Evolutionary conservation across 2,329 filamentous ascomycete species (phyloP).

Genomic region (Penicillium sp.): DNA sequence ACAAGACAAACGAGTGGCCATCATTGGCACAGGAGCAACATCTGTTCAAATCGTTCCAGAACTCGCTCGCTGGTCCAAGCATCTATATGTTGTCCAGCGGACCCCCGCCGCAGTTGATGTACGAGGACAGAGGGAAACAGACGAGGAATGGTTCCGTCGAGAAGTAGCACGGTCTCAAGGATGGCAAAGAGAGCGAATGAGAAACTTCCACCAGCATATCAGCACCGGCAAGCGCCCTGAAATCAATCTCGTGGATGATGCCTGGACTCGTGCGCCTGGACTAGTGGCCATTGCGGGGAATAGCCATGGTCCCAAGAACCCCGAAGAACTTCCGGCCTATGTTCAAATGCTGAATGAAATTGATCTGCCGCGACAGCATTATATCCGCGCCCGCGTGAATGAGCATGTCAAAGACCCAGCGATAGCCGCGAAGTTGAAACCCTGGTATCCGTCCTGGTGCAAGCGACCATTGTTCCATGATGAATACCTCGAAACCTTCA

Average conservation of each 20-base stretch:
- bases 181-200: conserved; percentile 8
- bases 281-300: conserved; percentile 5
- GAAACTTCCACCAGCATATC: conserved; percentile 7
- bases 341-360: conserved; percentile 9
- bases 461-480: conserved; percentile 52
- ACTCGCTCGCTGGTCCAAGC: conserved; percentile 37
- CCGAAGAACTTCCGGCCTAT: conserved; percentile 5
- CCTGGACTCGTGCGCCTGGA: conserved; percentile 4
- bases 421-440: conserved; percentile 49
- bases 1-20: conserved; percentile 5
- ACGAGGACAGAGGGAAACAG: conserved; percentile 5
- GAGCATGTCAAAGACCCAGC: conserved; percentile 45
- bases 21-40: conserved; percentile 10
- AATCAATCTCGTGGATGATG: conserved; percentile 7
- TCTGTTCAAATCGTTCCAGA: conserved; percentile 13
- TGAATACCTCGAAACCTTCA: conserved; percentile 31
- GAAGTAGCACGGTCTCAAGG: conserved; percentile 1
- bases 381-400: conserved; percentile 43
- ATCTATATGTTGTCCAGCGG: conserved; percentile 29
- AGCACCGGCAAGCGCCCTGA: conserved; percentile 1
- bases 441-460: conserved; percentile 56
- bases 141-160: conserved; percentile 3
- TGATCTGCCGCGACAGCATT: conserved; percentile 42
- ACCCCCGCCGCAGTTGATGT: conserved; percentile 35
- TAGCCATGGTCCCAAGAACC: conserved; percentile 3